Conservation (phyloP, 1,139 yeast species). For the Saccharomyces hybrid region DNA sequence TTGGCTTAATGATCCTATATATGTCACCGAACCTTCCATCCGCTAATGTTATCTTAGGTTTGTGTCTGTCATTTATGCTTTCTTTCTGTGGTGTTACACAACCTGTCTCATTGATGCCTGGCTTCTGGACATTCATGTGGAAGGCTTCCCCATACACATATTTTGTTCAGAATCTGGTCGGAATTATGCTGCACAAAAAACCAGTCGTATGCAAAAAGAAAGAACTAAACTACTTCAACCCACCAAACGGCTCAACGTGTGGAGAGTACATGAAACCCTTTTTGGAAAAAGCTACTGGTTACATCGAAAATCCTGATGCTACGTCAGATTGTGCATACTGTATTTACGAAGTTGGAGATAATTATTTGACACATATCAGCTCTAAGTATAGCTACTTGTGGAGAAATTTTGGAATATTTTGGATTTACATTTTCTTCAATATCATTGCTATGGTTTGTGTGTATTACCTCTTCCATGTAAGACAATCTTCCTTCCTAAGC, state of each 20-base stretch:
- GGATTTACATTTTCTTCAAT: slow-evolving; percentile 51
- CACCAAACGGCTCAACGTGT: slow-evolving; percentile 59
- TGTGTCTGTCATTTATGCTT: slow-evolving; percentile 47
- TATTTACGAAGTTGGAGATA: slow-evolving; percentile 45
- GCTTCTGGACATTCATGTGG: slow-evolving; percentile 71
- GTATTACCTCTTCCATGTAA: slow-evolving; percentile 36
- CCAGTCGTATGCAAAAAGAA: slow-evolving; percentile 44
- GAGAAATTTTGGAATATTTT: slow-evolving; percentile 60
- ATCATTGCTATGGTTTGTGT: slow-evolving; percentile 38
- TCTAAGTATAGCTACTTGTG: slow-evolving; percentile 44
- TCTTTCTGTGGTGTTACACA: slow-evolving; percentile 61
- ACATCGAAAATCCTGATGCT: slow-evolving; percentile 45
- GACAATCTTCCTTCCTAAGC: slow-evolving; percentile 8
- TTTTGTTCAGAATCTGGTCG: slow-evolving; percentile 51
- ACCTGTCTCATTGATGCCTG: slow-evolving; percentile 51
- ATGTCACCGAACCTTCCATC: slow-evolving; percentile 57
- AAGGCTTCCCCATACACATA: slow-evolving; percentile 65
- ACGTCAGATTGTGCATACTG: slow-evolving; percentile 55
- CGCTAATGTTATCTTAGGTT: slow-evolving; percentile 49
- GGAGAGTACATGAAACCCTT: slow-evolving; percentile 41
- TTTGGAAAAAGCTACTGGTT: slow-evolving; percentile 37
- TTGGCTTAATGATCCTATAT: slow-evolving; percentile 49
- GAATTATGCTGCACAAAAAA: slow-evolving; percentile 47
- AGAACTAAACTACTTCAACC: slow-evolving; percentile 47
- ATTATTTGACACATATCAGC: slow-evolving; percentile 41